phyloP scores from a whole-genome alignment of 2,329 filamentous ascomycete species.

The Boeremia exigua region DNA sequence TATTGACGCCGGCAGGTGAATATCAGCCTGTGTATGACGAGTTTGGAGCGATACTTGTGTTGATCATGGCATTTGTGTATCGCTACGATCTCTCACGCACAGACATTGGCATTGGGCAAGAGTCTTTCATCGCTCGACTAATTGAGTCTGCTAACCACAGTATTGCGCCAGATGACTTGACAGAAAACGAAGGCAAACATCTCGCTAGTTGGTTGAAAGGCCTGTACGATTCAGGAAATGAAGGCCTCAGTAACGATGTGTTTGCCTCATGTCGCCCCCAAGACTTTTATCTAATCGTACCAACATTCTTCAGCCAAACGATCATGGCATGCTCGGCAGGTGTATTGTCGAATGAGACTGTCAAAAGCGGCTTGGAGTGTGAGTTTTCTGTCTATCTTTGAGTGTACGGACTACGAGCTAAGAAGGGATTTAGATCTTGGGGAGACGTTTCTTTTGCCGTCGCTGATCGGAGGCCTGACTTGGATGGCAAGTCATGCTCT shows the following conservation, averaged over 20 bases:
- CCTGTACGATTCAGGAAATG: slow-evolving; percentile 69
- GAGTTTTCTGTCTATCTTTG: slow-evolving; percentile 36
- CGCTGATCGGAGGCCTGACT: slow-evolving; percentile 73
- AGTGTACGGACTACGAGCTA: background rate
- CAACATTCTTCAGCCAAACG: slow-evolving; percentile 77
- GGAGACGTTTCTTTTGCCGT: slow-evolving; percentile 80
- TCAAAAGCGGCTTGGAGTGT: slow-evolving; percentile 81
- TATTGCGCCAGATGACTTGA: slow-evolving; percentile 65
- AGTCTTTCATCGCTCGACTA: slow-evolving; percentile 73
- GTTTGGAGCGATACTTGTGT: slow-evolving; percentile 76
- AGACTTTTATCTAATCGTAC: slow-evolving; percentile 79
- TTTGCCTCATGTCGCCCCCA: slow-evolving; percentile 84
- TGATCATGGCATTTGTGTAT: slow-evolving; percentile 76
- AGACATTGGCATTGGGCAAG: slow-evolving; percentile 68
- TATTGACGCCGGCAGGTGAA: slow-evolving; percentile 60
- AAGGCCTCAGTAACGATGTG: slow-evolving; percentile 78
- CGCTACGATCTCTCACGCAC: slow-evolving; percentile 71
- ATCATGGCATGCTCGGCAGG: slow-evolving; percentile 72
- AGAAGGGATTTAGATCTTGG: slow-evolving; percentile 64
- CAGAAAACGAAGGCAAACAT: slow-evolving; percentile 69
- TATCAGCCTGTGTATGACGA: slow-evolving; percentile 88
- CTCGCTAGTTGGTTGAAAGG: slow-evolving; percentile 78
- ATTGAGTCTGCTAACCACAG: slow-evolving; percentile 65
- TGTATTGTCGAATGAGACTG: slow-evolving; percentile 69
- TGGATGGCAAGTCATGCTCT: slow-evolving; percentile 76